Conservation (phyloP, 495 filamentous ascomycete species). For the Neurospora tetraspora region DNA sequence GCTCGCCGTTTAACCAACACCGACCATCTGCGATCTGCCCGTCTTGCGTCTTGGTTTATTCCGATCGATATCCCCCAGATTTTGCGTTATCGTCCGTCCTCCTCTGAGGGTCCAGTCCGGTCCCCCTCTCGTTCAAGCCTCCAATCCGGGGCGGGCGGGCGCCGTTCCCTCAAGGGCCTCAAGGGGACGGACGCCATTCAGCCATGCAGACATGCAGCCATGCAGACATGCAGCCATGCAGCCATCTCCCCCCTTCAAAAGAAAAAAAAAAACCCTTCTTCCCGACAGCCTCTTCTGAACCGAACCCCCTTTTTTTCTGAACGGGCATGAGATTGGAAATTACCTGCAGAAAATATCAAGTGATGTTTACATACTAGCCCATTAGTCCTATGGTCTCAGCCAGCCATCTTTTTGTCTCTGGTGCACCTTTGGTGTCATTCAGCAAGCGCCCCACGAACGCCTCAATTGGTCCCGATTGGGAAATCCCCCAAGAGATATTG, state of each 20-base stretch:
- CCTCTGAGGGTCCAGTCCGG: neutral
- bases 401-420: neutral
- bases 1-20: neutral
- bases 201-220: too few species aligned
- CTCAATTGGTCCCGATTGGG: neutral
- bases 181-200: neutral
- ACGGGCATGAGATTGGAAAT: neutral
- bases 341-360: neutral
- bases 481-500: neutral
- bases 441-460: neutral
- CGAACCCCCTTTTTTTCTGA: neutral
- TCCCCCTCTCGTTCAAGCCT: neutral
- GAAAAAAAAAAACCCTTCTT: neutral
- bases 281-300: neutral
- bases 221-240: too few species aligned
- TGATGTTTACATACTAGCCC: neutral
- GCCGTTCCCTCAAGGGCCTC: neutral
- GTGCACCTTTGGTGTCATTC: neutral
- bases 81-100: neutral
- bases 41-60: neutral
- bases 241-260: neutral
- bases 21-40: neutral
- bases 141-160: neutral
- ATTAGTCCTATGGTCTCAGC: neutral
- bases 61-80: neutral